Conservation (phyloP, 2,329 filamentous ascomycete species). For the Fusarium irregulare region DNA sequence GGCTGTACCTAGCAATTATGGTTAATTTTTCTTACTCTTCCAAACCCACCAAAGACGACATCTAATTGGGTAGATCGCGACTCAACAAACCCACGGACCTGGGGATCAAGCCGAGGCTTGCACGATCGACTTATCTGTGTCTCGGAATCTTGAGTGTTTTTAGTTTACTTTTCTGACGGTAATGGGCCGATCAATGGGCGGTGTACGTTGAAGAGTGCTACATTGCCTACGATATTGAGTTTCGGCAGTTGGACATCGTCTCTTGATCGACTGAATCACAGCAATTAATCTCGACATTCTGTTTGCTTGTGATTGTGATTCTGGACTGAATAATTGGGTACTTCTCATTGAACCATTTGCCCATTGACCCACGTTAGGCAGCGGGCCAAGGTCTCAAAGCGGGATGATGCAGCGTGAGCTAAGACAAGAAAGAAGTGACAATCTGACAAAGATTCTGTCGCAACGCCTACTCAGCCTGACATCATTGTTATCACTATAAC, state of each 20-base stretch:
- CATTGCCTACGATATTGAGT: not conserved
- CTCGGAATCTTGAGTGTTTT: not conserved
- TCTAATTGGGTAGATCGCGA: conserved; percentile 1
- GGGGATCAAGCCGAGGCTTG: not conserved
- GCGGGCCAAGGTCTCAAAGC: not conserved
- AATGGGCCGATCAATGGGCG: not conserved
- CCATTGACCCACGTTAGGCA: not conserved
- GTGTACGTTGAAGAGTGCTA: not conserved
- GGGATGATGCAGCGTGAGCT: not conserved
- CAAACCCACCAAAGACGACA: not conserved
- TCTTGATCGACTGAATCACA: not conserved
- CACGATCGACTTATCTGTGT: not conserved
- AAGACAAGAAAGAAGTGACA: not conserved
- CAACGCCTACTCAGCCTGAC: not conserved
- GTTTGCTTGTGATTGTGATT: not conserved
- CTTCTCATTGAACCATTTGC: not conserved
- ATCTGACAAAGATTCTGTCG: not conserved
- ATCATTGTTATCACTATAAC: not conserved
- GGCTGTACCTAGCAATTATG: not conserved
- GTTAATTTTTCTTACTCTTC: not conserved
- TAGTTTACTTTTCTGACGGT: not conserved
- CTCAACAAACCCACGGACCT: conserved; percentile 3
- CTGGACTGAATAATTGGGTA: not conserved
- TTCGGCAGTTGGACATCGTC: not conserved
- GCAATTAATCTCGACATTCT: not conserved